These are phyloP conservation scores for Amanita inopinata DNA, from an alignment of 768 basidiomycete species.

Conservation along the genomic window DNA sequence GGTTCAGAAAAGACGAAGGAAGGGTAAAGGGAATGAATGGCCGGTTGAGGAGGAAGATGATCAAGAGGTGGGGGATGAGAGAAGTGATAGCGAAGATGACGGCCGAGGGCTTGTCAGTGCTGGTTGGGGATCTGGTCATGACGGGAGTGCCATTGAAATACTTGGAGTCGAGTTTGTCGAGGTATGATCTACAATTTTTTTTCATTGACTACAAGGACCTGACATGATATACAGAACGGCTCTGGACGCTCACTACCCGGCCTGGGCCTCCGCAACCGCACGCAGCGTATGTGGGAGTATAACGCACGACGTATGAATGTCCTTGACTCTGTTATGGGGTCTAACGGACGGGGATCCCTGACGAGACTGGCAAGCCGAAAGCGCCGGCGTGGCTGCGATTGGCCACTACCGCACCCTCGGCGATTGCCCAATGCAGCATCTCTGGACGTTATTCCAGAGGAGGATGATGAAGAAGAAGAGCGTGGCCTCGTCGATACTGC, in stretches of 20 bases:
- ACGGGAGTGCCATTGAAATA: slow-evolving; percentile 69
- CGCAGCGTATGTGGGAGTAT: slow-evolving; percentile 62
- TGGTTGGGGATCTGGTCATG: slow-evolving; percentile 72
- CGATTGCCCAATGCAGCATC: slow-evolving; percentile 29
- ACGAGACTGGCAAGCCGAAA: slow-evolving; percentile 32
- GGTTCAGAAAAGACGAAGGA: slow-evolving; percentile 16
- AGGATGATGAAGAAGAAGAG: slow-evolving; percentile 22
- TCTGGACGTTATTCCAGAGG: slow-evolving; percentile 30
- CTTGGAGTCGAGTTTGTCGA: slow-evolving; percentile 52
- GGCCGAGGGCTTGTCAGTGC: slow-evolving; percentile 55
- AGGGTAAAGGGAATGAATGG: slow-evolving; percentile 17
- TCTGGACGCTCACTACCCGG: slow-evolving; percentile 40
- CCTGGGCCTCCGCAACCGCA: slow-evolving; percentile 49
- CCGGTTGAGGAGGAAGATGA: slow-evolving; percentile 23
- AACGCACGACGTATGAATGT: slow-evolving; percentile 44
- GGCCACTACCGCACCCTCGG: slow-evolving; percentile 20
- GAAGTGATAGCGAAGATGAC: slow-evolving; percentile 37
- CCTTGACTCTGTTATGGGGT: slow-evolving; percentile 25
- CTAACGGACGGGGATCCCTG: slow-evolving; percentile 14
- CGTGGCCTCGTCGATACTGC: slow-evolving; percentile 1
- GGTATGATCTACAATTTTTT: slow-evolving; percentile 36
- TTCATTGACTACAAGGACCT: slow-evolving; percentile 2
- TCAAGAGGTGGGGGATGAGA: slow-evolving; percentile 15
- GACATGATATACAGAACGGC: slow-evolving; percentile 28
- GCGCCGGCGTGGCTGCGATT: slow-evolving; percentile 29